Base-by-base conservation (phyloP, 164 flowering plant species). In the Nymphaea colorata region DNA sequence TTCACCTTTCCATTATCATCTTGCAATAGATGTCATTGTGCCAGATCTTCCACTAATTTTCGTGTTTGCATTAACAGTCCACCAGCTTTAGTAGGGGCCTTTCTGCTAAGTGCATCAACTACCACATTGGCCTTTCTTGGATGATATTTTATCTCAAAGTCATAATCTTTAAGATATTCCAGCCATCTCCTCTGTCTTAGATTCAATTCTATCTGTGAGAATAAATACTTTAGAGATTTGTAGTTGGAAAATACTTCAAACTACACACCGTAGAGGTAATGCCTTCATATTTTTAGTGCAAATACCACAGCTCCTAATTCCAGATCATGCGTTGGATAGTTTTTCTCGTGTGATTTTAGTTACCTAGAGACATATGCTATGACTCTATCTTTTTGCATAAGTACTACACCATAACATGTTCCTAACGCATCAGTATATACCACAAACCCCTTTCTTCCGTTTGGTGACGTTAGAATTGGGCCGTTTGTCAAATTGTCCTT, bases 91-190 rank as follows among this genome's bases (percentile, higher is more conserved):
- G 42, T 43, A 2, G 25, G n/a, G 17, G 10, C 43, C 65, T 71
- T 75, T 6, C 69, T 18, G 42, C 69, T 75, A 10, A 75, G 47
- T 3, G 68, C 74, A 64, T 75, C 69, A 0, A 59, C 77, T 0
- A 71, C 71, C 2, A 68, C 63, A 68, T 75, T 75, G 15, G 68
- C 77, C 57, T 75, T 71, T 4, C 65, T 62, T 17, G 61, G 55
- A 36, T 43, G 45, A 57, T 55, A 55, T 1, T 8, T 10, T 8
- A 55, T 55, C 59, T 55, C 59, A 16, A 10, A 55, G 59, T 55
- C 45, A 42, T 70, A 42, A 42, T 64, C 6, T 12, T 61, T 61
- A 6, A 61, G 8, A 1, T 60, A 64, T 71, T 69, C 42, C 18
- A 68, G 64, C 42, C 59, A 55, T 36, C 70, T 63, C 55, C 68